Conservation (phyloP, 106 monocot species). For the Dioscorea zingiberensis region DNA sequence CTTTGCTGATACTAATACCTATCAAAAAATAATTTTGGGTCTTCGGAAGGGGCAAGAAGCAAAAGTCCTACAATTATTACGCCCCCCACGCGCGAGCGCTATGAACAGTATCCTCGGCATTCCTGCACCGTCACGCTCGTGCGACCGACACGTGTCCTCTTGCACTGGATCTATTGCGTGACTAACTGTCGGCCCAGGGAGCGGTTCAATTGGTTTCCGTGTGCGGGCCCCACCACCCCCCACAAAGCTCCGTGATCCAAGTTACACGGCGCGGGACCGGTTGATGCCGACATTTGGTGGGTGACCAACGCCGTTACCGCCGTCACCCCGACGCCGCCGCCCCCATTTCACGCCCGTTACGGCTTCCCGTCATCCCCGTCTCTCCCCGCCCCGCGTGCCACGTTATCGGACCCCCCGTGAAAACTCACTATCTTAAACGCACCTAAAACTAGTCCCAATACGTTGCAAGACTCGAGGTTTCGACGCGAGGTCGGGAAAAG, state of each 20-base stretch:
- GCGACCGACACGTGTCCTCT: not conserved
- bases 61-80: not conserved
- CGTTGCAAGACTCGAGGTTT: not conserved
- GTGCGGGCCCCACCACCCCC: not conserved
- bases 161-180: not conserved
- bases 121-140: not conserved
- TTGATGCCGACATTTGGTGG: slow-evolving; percentile 14
- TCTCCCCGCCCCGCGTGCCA: not conserved
- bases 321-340: not conserved
- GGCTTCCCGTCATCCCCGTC: too few relatives aligned
- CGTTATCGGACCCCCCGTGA: not conserved
- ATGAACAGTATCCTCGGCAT: too few relatives aligned
- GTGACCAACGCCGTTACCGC: slow-evolving; percentile 8
- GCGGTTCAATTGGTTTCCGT: not conserved
- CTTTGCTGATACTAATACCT: too few relatives aligned
- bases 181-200: slow-evolving; percentile 2
- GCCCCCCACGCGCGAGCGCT: not conserved
- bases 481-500: not conserved
- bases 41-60: too few relatives aligned
- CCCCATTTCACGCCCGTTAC: not conserved
- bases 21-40: too few relatives aligned
- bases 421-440: too few relatives aligned
- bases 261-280: slow-evolving; percentile 16
- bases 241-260: slow-evolving; percentile 14
- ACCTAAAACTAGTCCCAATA: not conserved